These are phyloP conservation scores for Planoprotostelium fungivorum DNA, from an alignment of 78 protist genomes.

Conservation along the genomic window DNA sequence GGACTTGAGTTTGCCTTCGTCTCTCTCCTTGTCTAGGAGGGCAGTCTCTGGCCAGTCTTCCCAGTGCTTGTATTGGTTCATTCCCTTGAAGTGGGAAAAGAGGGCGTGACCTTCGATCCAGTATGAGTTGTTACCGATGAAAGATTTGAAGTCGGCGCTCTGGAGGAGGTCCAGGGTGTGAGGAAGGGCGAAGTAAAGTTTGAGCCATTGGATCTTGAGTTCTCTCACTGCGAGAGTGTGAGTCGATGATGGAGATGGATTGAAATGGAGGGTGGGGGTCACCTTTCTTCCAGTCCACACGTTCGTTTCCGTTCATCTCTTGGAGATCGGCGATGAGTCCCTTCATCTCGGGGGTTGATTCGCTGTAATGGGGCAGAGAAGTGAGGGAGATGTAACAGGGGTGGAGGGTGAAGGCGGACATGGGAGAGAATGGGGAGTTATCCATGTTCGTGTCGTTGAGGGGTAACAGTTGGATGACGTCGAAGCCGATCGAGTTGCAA, in stretches of 20 bases:
- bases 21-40: not conserved
- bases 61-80: not conserved
- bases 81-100: not conserved
- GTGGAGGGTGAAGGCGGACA: not conserved
- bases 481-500: not conserved
- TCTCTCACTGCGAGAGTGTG: not conserved
- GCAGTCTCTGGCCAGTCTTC: conserved; percentile 1
- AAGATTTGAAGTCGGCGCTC: not conserved
- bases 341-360: not conserved
- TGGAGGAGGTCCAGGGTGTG: not conserved
- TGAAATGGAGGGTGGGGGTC: not conserved
- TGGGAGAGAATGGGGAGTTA: not conserved
- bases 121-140: not conserved
- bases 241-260: not conserved
- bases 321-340: not conserved
- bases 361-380: not conserved
- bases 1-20: not conserved
- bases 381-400: not conserved
- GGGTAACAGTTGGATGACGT: not conserved
- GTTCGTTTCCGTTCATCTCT: not conserved
- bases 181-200: not conserved
- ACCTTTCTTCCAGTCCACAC: not conserved
- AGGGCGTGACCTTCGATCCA: conserved; percentile 1
- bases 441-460: not conserved
- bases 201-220: not conserved